Conservation (phyloP, 306 rosid genomes). For the Alnus rubra region DNA sequence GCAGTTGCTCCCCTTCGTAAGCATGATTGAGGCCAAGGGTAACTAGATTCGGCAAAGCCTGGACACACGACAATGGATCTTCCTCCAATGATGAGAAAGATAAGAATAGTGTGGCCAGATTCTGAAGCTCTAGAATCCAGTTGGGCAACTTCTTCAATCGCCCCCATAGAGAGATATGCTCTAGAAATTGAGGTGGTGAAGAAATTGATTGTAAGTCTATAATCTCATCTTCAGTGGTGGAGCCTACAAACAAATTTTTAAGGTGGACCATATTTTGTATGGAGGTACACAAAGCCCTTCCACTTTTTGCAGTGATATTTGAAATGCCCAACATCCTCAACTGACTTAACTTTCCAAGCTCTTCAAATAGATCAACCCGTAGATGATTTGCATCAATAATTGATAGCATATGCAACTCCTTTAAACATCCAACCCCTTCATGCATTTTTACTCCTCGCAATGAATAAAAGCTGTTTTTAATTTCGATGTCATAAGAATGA, state of each 20-base stretch:
- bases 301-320: background rate
- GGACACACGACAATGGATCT: conserved; percentile 1
- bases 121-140: conserved; percentile 16
- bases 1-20: conserved; percentile 17
- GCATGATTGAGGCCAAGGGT: background rate
- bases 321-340: background rate
- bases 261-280: conserved; percentile 19
- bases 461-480: background rate
- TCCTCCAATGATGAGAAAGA: conserved; percentile 5
- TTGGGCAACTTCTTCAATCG: conserved; percentile 7
- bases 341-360: no score
- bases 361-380: no score
- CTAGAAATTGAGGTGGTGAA: conserved; percentile 1
- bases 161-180: conserved; percentile 16
- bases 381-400: conserved; percentile 1
- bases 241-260: background rate
- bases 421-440: conserved; percentile 15
- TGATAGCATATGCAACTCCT: background rate
- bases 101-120: background rate
- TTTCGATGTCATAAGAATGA: background rate
- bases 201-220: conserved; percentile 13
- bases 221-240: conserved; percentile 19
- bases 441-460: background rate
- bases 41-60: background rate
- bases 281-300: background rate